Evolutionary conservation across 1,139 yeast genomes (phyloP).

Genomic region (Kluyveromyces sp.): DNA sequence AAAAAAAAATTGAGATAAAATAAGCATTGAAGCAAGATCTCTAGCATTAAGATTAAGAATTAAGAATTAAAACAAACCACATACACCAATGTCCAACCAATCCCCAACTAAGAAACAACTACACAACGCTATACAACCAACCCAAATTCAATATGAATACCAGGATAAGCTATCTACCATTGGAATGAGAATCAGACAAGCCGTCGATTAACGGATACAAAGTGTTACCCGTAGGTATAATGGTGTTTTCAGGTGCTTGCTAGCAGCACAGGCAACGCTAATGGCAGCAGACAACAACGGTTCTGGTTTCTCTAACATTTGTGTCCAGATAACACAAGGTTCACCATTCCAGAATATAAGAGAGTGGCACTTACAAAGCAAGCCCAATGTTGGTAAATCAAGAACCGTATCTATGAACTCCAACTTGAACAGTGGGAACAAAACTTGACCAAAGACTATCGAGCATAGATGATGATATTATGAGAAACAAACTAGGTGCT

Average conservation of each 20-base stretch:
- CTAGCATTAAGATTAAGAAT: too few species aligned
- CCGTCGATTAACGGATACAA: conserved; percentile 55
- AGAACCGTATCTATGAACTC: conserved; percentile 23
- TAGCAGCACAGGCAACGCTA: background rate
- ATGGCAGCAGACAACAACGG: background rate
- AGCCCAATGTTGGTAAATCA: conserved; percentile 25
- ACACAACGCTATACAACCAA: conserved; percentile 16
- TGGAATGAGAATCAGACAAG: conserved; percentile 66
- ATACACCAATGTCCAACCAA: background rate
- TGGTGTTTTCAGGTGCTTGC: conserved; percentile 4
- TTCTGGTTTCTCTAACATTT: conserved; percentile 10
- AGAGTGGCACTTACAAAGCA: conserved; percentile 41
- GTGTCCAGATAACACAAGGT: conserved; percentile 19
- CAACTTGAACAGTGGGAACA: conserved; percentile 43
- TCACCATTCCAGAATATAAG: conserved; percentile 23
- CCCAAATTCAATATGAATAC: conserved; percentile 16
- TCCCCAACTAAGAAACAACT: conserved; percentile 15
- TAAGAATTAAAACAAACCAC: background rate
- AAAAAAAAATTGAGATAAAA: too few species aligned
- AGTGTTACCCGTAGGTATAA: conserved; percentile 3
- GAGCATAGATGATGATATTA: conserved; percentile 29
- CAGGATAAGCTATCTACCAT: conserved; percentile 41
- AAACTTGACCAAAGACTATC: conserved; percentile 34
- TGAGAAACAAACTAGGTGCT: conserved; percentile 22
- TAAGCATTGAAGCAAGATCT: too few species aligned